Evolutionary conservation across 441 rosid species (phyloP).

Genomic region (Dalechampia spathulata): DNA sequence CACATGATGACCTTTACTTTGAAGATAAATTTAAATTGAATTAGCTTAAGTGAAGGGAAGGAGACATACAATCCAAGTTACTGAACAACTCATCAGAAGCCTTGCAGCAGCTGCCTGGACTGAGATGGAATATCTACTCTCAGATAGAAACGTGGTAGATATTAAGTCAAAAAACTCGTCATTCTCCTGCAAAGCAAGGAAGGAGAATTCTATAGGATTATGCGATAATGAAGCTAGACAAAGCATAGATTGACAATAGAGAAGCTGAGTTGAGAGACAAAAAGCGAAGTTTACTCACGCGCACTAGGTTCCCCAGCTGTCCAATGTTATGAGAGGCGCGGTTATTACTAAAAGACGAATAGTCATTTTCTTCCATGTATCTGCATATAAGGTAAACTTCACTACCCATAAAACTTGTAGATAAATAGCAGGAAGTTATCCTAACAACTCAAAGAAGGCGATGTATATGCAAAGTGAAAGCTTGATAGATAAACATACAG

Average conservation of each 20-base stretch:
- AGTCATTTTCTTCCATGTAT: slow-evolving; percentile 49
- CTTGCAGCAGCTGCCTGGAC: slow-evolving; percentile 90
- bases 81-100: slow-evolving; percentile 73
- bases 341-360: slow-evolving; percentile 37
- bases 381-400: slow-evolving; percentile 27
- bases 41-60: neutral
- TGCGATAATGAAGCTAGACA: too few relatives aligned
- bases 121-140: slow-evolving; percentile 54
- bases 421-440: too few relatives aligned
- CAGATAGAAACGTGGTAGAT: slow-evolving; percentile 83
- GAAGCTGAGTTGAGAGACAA: too few relatives aligned
- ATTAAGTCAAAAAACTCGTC: slow-evolving; percentile 95
- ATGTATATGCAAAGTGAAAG: too few relatives aligned
- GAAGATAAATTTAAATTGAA: too few relatives aligned
- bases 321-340: slow-evolving; percentile 82
- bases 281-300: slow-evolving; percentile 33
- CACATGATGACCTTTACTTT: too few relatives aligned
- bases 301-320: slow-evolving; percentile 62
- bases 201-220: too few relatives aligned
- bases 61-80: slow-evolving; percentile 66
- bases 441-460: too few relatives aligned
- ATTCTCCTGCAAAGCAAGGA: slow-evolving; percentile 57
- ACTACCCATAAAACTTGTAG: too few relatives aligned
- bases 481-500: neutral
- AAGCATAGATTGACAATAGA: too few relatives aligned